Base-by-base conservation (phyloP, 176 grass and related monocot species). In the Carex parvula region DNA sequence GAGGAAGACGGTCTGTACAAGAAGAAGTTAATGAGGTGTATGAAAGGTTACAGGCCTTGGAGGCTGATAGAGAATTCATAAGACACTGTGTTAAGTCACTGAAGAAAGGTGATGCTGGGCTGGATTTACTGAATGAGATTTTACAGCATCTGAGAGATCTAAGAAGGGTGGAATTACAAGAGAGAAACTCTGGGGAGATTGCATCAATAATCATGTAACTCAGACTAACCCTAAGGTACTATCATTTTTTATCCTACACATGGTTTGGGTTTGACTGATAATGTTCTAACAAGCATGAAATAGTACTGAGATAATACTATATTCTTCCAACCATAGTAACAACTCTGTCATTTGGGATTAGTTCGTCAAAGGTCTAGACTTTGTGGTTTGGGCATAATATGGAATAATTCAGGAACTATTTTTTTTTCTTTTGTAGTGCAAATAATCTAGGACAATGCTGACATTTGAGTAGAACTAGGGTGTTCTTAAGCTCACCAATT, bases 111-210 rank as follows among this genome's bases (percentile, higher is more conserved):
- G 88, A 90, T 63, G 93, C 83, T 46, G 93, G 93, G 8, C 86
- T 95, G 66, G 78, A 88, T 80, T 89, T 99, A 83, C 88, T 99
- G 84, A 88, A 89, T 56, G 93, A 99, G 81, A 99, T 99, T 79
- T 91, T 99, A 29, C 91, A 99, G 33, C 91, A 94, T 89, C 92
- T 99, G 33, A 89, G 91, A 59, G 90, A 99, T 84, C 88, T 99
- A 55, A 95, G 88, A 90, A 93, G 84, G 66, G 85, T 99, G 72
- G 97, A 99, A 81, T 89, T 93, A 59, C 88, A 52, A 81, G 84
- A 83, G 76, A 94, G 86, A 70, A 94, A 89, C 80, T 85, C 87
- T 59, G 85, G 83, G 18, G 90, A 94, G 84, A 59, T 96, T 18
- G 91, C 85, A 0, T 86, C 81, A 48, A 80, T 87, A 81, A 85